These are phyloP conservation scores for Blepharisma stoltei DNA, from an alignment of 73 alveolate species.

Conservation along the genomic window DNA sequence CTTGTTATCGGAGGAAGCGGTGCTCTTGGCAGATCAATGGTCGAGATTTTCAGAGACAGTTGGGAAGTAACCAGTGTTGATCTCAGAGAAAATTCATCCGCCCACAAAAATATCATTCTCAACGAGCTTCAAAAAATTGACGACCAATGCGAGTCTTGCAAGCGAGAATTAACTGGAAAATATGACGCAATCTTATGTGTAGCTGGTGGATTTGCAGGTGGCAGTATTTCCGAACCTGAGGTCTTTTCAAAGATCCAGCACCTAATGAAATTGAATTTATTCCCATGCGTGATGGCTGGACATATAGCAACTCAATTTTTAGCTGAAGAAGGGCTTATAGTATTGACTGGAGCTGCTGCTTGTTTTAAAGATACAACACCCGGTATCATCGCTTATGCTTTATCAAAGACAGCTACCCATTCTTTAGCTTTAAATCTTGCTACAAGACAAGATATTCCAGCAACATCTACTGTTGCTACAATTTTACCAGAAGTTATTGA, in stretches of 20 bases:
- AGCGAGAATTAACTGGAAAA: conserved; percentile 25
- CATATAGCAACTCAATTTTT: conserved; percentile 70
- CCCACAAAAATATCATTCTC: conserved; percentile 49
- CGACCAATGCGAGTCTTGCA: conserved; percentile 9
- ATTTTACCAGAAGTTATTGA: conserved; percentile 79
- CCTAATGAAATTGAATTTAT: conserved; percentile 49
- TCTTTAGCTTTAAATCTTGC: conserved; percentile 64
- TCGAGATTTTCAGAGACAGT: conserved; percentile 52
- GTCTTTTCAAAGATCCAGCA: conserved; percentile 48
- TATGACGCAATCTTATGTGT: conserved; percentile 62
- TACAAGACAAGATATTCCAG: conserved; percentile 63
- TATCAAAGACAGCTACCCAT: conserved; percentile 81
- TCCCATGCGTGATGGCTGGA: conserved; percentile 68
- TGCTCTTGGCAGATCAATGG: conserved; percentile 68
- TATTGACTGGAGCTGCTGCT: conserved; percentile 81
- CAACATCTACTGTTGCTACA: conserved; percentile 61
- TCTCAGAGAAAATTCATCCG: conserved; percentile 52
- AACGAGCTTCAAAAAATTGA: conserved; percentile 1
- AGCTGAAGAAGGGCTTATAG: conserved; percentile 59
- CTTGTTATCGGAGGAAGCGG: conserved; percentile 80
- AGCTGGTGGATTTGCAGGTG: conserved; percentile 88
- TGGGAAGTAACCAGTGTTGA: conserved; percentile 72
- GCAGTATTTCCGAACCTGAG: conserved; percentile 58
- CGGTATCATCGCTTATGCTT: conserved; percentile 68
- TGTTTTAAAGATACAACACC: conserved; percentile 70